Base-by-base conservation (phyloP, 495 filamentous ascomycete genomes). In the Daldinia grandis region DNA sequence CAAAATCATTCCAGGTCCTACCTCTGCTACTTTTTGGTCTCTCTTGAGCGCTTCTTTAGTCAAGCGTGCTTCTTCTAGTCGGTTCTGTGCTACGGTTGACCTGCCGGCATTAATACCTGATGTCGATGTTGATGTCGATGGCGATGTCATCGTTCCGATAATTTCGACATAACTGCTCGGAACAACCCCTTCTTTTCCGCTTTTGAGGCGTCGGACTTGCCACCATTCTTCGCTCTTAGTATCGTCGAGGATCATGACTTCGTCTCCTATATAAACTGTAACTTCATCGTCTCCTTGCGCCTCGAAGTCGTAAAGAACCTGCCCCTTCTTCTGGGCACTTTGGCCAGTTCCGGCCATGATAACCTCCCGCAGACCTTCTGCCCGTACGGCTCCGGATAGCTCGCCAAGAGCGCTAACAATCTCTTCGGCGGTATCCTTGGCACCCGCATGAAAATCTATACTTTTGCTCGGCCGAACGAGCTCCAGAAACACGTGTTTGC, bases 211-310 rank as follows among this genome's bases (percentile, higher is more conserved):
- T 53, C 92, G 88, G 10, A 99, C 94, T 84, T 94, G 91, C 95
- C 96, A 98, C 95, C 95, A 99, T 76, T 99, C 95, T 50, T 97
- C 94, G 58, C 94, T 97, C 79, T 92, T 93, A 62, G 83, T 87
- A 76, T 97, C 94, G 75, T 99, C 95, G 40, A 98, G 74, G 58
- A 99, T 84, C 55, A 96, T 81, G 27, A 99, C 94, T 76, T 98
- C 95, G 75, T 99, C 96, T 12, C 90, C 94, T 55, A 90, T 87
- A 14, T 84, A 89, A 44, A 99, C 95, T 0, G 93, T 97, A 56
- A 99, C 95, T 79, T 99, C 95, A 76, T 98, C 95, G 17, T 97
- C 91, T 21, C 94, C 93, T 78, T 98, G 94, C 1, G 95, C 96
- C 88, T 92, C 90, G 72, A 99, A 99, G 75, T 98, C 95, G 76